Evolutionary conservation across 1,139 yeast species (phyloP).

Genomic region (Zhuliangozyma parablackwelliae): DNA sequence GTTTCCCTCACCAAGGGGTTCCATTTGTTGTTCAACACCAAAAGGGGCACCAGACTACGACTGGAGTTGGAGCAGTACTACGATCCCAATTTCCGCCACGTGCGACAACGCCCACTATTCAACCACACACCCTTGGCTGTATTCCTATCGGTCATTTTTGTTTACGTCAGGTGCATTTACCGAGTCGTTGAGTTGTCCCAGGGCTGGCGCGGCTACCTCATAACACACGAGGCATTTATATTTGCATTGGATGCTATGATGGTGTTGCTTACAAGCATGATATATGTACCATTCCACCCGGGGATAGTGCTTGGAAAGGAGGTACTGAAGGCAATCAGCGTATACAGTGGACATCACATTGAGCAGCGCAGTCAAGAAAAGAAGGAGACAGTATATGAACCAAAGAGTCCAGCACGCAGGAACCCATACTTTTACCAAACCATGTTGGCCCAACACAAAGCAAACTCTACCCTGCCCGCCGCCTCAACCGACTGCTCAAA

Average conservation of each 20-base stretch:
- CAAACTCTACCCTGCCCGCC: too few species aligned
- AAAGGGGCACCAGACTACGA: constrained; percentile 13
- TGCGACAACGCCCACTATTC: constrained; percentile 16
- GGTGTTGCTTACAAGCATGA: constrained; percentile 17
- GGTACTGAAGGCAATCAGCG: too few species aligned
- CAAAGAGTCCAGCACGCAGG: too few species aligned
- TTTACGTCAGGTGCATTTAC: constrained; percentile 29
- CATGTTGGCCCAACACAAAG: too few species aligned
- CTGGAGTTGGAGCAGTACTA: constrained; percentile 16
- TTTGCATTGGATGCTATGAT: constrained; percentile 25
- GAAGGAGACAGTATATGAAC: too few species aligned
- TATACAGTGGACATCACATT: too few species aligned
- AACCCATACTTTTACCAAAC: too few species aligned
- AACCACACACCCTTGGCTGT: constrained; percentile 22
- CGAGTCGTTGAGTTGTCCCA: constrained; percentile 27
- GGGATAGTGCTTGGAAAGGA: constrained; percentile 20
- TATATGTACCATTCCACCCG: constrained; percentile 25
- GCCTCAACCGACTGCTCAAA: too few species aligned
- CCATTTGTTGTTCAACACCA: constrained; percentile 21
- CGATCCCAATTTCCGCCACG: constrained; percentile 12
- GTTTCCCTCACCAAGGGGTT: constrained; percentile 3
- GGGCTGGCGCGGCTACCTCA: constrained; percentile 34
- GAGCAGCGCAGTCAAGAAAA: too few species aligned
- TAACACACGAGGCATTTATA: constrained; percentile 27
- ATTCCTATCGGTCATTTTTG: constrained; percentile 16